Base-by-base conservation (phyloP, 495 filamentous ascomycete species). In the Aspergillus olivimuriae region DNA sequence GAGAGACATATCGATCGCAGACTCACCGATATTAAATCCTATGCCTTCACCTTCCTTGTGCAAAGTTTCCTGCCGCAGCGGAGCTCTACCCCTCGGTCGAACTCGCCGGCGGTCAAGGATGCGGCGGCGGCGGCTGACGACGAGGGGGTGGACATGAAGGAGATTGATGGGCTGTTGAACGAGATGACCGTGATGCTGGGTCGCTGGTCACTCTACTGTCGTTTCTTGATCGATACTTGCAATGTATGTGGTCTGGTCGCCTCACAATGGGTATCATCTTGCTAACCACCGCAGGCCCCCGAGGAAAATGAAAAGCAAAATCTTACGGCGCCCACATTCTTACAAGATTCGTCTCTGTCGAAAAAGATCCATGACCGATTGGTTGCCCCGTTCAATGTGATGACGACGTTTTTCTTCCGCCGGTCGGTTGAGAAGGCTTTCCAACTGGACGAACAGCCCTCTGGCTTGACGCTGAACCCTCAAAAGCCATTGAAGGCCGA, bases 371-470 rank as follows among this genome's bases (percentile, higher is more conserved):
- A 76, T 12, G 77, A 80, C 19, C 80, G 80, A 39, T 75, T 97
- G 1, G 69, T 81, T 21, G 65, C 69, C 9, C 87, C 92, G 1
- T 96, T 95, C 70, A 90, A 90, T 52, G 64, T 70, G 31, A 84
- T 98, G 76, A 88, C 87, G 4, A 89, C 83, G 17, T 98, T 98
- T 72, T 96, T 95, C 78, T 86, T 95, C 69, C 85, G 92, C 6
- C 81, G 92, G 35, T 94, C 88, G 12, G 88, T 98, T 10, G 92
- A 98, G 53, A 95, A 92, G 59, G 89, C 92, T 3, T 98, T 98
- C 64, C 92, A 97, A 62, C 72, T 98, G n/a, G 94, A 98, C 59
- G 94, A 98, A 63, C 76, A 80, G n/a, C 91, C 92, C 0, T 69
- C 74, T 0, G 87, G 86, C 32, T 70, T 96, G 21, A 83, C 82